Conservation (phyloP, 495 filamentous ascomycete species). For the Staphylotrichum tortipilum region DNA sequence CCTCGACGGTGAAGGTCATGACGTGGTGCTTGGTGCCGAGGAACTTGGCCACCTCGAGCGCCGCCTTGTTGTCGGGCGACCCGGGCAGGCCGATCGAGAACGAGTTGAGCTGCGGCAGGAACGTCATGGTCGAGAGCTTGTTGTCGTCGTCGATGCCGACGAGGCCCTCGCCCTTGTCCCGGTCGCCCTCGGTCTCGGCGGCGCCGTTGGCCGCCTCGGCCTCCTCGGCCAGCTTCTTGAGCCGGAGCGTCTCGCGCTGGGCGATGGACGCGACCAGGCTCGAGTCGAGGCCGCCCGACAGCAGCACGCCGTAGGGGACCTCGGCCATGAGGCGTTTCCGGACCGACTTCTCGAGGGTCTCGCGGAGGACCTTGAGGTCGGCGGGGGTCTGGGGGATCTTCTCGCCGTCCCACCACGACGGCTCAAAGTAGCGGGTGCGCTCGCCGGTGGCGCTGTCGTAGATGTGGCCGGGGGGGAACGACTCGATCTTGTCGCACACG, state of each 20-base stretch:
- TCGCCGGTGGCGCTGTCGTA: conserved; percentile 85
- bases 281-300: conserved; percentile 94
- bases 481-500: conserved; percentile 89
- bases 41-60: conserved; percentile 83
- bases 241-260: conserved; percentile 75
- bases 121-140: conserved; percentile 80
- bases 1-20: conserved; percentile 95
- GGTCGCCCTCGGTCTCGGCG: conserved; percentile 34
- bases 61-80: conserved; percentile 83
- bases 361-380: conserved; percentile 71
- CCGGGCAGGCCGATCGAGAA: conserved; percentile 94
- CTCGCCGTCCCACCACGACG: conserved; percentile 81
- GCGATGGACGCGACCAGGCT: conserved; percentile 92
- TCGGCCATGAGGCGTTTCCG: conserved; percentile 97
- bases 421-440: conserved; percentile 79
- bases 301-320: conserved; percentile 91
- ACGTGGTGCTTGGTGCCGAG: conserved; percentile 94
- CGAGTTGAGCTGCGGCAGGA: conserved; percentile 88
- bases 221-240: conserved; percentile 50
- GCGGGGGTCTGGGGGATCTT: conserved; percentile 69
- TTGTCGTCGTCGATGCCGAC: conserved; percentile 92
- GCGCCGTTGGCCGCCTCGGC: conserved; percentile 36
- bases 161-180: conserved; percentile 54
- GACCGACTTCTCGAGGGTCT: conserved; percentile 80
- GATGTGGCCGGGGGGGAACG: conserved; percentile 90